Evolutionary conservation across 257 asterid genomes (phyloP).

Genomic region (Lithospermum erythrorhizon): DNA sequence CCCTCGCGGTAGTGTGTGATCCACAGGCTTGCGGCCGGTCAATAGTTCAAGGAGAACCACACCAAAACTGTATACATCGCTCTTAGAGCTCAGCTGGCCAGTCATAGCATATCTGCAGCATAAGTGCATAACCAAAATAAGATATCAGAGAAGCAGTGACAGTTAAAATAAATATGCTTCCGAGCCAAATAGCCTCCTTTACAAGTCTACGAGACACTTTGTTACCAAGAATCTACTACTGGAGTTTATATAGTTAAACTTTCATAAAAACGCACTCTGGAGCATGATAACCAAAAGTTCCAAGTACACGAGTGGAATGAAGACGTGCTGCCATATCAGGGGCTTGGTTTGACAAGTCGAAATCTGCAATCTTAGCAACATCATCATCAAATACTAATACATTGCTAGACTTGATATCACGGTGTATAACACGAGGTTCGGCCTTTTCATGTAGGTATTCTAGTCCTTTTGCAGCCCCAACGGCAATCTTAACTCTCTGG

Average conservation of each 20-base stretch:
- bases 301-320: conserved; percentile 81
- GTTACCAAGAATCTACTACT: background rate
- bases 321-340: conserved; percentile 80
- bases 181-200: background rate
- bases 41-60: conserved; percentile 74
- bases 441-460: conserved; percentile 73
- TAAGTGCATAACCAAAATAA: conserved; percentile 10
- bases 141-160: conserved; percentile 3
- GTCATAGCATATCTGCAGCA: conserved; percentile 67
- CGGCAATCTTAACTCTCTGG: conserved; percentile 68
- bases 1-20: conserved; percentile 65
- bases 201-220: background rate
- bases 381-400: conserved; percentile 56
- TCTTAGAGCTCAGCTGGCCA: conserved; percentile 66
- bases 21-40: conserved; percentile 77
- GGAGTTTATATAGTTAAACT: background rate
- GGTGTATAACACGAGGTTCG: conserved; percentile 59
- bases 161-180: background rate
- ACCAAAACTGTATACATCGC: conserved; percentile 73
- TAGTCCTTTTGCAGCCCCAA: conserved; percentile 72
- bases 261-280: conserved; percentile 44
- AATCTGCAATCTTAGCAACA: conserved; percentile 71
- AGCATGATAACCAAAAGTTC: conserved; percentile 82
- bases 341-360: conserved; percentile 72
- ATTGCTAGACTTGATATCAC: conserved; percentile 76